These are phyloP conservation scores for Ogataea sp. DNA, from an alignment of 805 yeast genomes.

Conservation along the genomic window DNA sequence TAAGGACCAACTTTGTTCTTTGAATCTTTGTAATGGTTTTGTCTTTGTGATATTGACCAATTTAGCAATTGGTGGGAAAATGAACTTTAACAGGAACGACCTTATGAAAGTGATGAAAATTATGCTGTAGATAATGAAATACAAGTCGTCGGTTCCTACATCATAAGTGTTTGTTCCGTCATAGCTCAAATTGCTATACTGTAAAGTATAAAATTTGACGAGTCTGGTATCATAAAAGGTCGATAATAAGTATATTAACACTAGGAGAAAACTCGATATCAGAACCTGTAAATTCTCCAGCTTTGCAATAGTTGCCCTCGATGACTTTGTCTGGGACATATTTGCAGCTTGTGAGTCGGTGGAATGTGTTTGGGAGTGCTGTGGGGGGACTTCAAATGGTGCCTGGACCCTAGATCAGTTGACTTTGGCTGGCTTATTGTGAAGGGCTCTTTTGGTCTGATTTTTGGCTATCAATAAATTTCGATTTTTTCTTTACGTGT, in stretches of 20 bases:
- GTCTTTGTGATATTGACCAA: slow-evolving; percentile 33
- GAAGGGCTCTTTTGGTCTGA: too few species aligned
- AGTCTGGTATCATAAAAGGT: slow-evolving; percentile 15
- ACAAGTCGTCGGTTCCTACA: slow-evolving; percentile 48
- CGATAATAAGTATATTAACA: slow-evolving; percentile 9
- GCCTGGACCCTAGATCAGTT: too few species aligned
- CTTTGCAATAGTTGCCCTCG: not conserved
- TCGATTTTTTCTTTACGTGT: too few species aligned
- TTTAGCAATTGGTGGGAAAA: slow-evolving; percentile 51
- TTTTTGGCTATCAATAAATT: too few species aligned
- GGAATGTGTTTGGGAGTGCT: too few species aligned
- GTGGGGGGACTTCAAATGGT: too few species aligned
- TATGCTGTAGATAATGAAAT: slow-evolving; percentile 45
- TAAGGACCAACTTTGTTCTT: slow-evolving; percentile 81
- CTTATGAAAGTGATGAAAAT: slow-evolving; percentile 51
- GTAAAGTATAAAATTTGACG: slow-evolving; percentile 32
- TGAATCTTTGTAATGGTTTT: slow-evolving; percentile 59
- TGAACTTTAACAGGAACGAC: slow-evolving; percentile 48
- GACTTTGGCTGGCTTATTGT: too few species aligned
- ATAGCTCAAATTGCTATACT: slow-evolving; percentile 21
- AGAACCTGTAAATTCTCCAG: slow-evolving; percentile 13
- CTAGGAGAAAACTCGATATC: slow-evolving; percentile 10
- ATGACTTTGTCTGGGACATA: not conserved
- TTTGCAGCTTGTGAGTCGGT: not conserved
- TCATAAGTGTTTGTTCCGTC: slow-evolving; percentile 33